Percentiles rank a stretch among this genome's conserved stretches.
These are phyloP conservation scores for Fusarium austroafricanum DNA, from an alignment of 2,329 filamentous ascomycete species.

Conservation along the genomic window DNA sequence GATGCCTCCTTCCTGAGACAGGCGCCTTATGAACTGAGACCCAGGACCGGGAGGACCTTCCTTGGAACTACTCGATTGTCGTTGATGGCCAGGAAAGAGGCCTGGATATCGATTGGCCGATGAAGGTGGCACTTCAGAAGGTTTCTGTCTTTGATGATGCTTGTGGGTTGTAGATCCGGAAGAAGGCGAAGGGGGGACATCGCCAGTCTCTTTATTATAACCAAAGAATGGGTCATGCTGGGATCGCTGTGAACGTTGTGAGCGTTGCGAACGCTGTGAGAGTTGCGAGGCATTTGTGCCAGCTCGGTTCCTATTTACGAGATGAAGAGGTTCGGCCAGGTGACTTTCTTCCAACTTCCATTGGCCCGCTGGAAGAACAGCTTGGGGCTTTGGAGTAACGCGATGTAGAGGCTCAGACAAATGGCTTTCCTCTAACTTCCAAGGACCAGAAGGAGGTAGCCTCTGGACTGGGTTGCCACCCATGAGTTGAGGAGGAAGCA, in stretches of 20 bases:
- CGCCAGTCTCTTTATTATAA: conserved; percentile 61
- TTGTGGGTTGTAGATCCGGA: conserved; percentile 24
- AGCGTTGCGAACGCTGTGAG: conserved; percentile 40
- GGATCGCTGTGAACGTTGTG: conserved; percentile 44
- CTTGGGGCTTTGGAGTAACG: conserved; percentile 47
- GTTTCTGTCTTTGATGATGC: conserved; percentile 41
- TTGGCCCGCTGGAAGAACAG: conserved; percentile 55
- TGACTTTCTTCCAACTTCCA: conserved; percentile 68
- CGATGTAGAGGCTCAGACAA: conserved; percentile 61
- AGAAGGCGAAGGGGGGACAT: conserved; percentile 35
- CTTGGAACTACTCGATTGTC: conserved; percentile 32
- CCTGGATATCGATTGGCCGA: conserved; percentile 62
- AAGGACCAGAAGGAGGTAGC: conserved; percentile 59
- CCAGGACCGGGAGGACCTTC: conserved; percentile 13
- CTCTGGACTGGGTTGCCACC: conserved; percentile 54
- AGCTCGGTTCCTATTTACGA: conserved; percentile 50
- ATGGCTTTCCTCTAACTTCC: conserved; percentile 67
- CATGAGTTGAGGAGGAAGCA: conserved; percentile 40
- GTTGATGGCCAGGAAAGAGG: conserved; percentile 54
- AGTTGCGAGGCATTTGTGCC: conserved; percentile 42
- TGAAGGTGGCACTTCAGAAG: conserved; percentile 60
- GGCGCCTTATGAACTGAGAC: conserved; percentile 31
- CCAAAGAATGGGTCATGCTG: conserved; percentile 49
- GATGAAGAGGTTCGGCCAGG: conserved; percentile 61
- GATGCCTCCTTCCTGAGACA: conserved; percentile 43